Evolutionary conservation across 2,329 filamentous ascomycete species (phyloP), one percentile per base, ranked within the genome.

Genomic region (Aspergillus bombycis): DNA sequence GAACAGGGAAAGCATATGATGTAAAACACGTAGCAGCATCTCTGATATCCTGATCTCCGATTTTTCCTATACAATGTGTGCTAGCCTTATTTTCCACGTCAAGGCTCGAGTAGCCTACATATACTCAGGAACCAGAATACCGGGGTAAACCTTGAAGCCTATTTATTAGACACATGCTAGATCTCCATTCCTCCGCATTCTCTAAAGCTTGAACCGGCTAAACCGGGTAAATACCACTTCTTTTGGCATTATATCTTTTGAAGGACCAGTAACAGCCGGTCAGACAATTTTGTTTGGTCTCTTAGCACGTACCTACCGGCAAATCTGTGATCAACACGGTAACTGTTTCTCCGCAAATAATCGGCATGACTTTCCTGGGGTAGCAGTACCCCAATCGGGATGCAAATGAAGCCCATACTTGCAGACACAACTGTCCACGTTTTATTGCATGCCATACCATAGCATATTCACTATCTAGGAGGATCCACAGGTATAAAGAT

Each of bases 191-290:
- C 14, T 19, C 46, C 46, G 46, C 14, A 30, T 50, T 50, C 30
- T 11, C 45, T 4, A 11, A 19, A 30, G 46, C 46, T 50, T 50
- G 26, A 30, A 43, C 28, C 50, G 60, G 60, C 60, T 62, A 62
- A 62, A 62, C 45, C 53, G 60, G 54, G 19, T 61, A 61, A 64
- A 60, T 30, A 11, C 34, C 8, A 23, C 14, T 4, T 48, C 26
- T n/a, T 19, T 19, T 50, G 6, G 28, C 19, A 26, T 16, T 16
- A 60, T 7, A 34, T 23, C 14, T n/a, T 8, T n/a, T 4, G 19
- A 54, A 21, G 50, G 6, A 30, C 30, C 32, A 54, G 32, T 21
- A n/a, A 14, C 1, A 32, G 30, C 32, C 36, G 9, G 19, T 36
- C n/a, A 30, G n/a, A 5, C 19, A 30, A 50, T 28, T 8, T 19